A percentile compares a stretch with the other conserved stretches of the same genome.
Conservation (phyloP, 306 rosid genomes). For the Carpinus viminea region DNA sequence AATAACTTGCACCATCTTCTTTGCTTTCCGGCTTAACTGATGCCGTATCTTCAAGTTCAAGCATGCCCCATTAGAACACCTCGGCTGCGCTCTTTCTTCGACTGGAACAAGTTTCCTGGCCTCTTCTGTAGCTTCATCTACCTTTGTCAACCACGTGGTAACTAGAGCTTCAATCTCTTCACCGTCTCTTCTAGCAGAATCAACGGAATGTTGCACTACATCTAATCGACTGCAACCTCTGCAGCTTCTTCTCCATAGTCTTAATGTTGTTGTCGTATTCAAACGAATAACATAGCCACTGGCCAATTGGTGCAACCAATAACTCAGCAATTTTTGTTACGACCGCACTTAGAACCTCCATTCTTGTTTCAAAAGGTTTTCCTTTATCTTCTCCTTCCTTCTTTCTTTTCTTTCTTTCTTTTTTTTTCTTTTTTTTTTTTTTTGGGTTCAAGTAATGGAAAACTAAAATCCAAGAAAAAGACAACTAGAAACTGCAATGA, state of each 20-base stretch:
- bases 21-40: conserved; percentile 21
- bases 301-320: neutral
- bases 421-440: no score
- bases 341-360: no score
- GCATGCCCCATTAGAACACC: conserved; percentile 14
- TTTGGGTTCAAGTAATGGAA: no score
- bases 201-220: neutral
- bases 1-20: neutral
- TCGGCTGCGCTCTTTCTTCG: neutral
- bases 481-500: no score
- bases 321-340: neutral
- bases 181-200: neutral
- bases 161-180: neutral
- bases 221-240: neutral
- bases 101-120: neutral
- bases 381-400: no score
- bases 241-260: neutral
- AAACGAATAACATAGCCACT: neutral
- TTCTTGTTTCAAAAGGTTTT: no score
- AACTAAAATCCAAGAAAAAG: no score
- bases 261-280: neutral
- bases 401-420: no score
- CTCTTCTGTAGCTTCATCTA: neutral
- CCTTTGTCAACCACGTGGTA: neutral
- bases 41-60: neutral